Evolutionary conservation across 1,284 basidiomycete genomes (phyloP).

Genomic region (Phlebopus sp.): DNA sequence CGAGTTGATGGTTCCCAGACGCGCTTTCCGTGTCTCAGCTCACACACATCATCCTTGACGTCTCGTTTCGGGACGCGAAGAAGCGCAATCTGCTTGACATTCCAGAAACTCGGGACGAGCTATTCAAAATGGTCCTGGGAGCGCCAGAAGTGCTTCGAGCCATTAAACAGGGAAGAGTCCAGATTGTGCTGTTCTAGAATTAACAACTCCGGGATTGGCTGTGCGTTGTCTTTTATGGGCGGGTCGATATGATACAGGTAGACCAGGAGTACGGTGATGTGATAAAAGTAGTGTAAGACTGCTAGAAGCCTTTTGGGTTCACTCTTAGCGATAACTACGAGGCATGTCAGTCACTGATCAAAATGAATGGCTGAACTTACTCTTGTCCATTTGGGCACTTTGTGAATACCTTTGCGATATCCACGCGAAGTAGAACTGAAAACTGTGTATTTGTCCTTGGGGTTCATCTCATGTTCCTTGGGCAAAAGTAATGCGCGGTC

Average conservation of each 20-base stretch:
- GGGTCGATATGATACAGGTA: slow-evolving; percentile 14
- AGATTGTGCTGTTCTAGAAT: slow-evolving; percentile 69
- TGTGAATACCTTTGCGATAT: slow-evolving; percentile 94
- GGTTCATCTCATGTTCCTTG: slow-evolving; percentile 84
- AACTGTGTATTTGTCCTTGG: slow-evolving; percentile 94
- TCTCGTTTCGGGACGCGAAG: slow-evolving; percentile 69
- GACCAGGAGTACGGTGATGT: slow-evolving; percentile 6
- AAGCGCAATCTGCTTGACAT: slow-evolving; percentile 74
- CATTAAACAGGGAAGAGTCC: slow-evolving; percentile 68
- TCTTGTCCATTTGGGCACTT: slow-evolving; percentile 92
- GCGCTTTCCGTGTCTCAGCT: slow-evolving; percentile 67
- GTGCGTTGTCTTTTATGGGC: neutral
- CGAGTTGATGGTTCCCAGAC: slow-evolving; percentile 42
- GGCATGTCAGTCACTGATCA: slow-evolving; percentile 12
- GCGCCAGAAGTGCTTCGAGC: slow-evolving; percentile 57
- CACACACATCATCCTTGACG: slow-evolving; percentile 78
- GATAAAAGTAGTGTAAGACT: slow-evolving; percentile 19
- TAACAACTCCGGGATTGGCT: neutral
- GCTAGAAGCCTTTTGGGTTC: slow-evolving; percentile 88
- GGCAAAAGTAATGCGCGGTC: slow-evolving; percentile 73
- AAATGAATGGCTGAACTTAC: slow-evolving; percentile 45
- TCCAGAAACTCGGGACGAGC: slow-evolving; percentile 75
- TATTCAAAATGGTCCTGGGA: slow-evolving; percentile 73
- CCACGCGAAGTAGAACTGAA: slow-evolving; percentile 71
- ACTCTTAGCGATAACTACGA: slow-evolving; percentile 74